A percentile compares a stretch with the other conserved stretches of the same genome.
Conservation (phyloP, 106 monocot genomes). For the Alisma plantagoaquatica region DNA sequence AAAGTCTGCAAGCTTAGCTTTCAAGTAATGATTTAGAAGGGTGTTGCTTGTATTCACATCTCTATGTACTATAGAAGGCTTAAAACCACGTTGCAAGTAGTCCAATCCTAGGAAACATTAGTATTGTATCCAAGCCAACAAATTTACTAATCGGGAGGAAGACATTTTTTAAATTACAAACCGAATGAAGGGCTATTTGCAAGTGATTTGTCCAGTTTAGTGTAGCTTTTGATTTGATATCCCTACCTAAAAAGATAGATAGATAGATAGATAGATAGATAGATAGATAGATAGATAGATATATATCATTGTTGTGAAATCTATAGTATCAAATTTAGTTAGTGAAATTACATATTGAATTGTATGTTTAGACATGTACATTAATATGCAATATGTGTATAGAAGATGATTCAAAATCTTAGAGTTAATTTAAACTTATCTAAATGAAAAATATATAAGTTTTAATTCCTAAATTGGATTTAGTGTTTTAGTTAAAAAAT, state of each 20-base stretch:
- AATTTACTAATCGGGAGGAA: not conserved
- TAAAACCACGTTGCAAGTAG: slow-evolving; percentile 11
- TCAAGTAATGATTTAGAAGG: slow-evolving; percentile 10
- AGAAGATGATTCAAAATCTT: not conserved
- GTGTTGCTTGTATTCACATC: slow-evolving; percentile 17
- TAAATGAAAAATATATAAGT: too few species aligned
- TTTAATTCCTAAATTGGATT: too few species aligned
- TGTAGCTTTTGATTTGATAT: not conserved
- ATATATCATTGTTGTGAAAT: not conserved
- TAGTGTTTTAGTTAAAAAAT: too few species aligned
- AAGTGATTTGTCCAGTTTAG: slow-evolving; percentile 5
- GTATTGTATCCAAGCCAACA: not conserved
- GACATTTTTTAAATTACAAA: not conserved
- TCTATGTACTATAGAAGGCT: slow-evolving; percentile 16
- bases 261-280: not conserved
- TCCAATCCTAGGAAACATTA: slow-evolving; percentile 5
- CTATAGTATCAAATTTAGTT: too few species aligned
- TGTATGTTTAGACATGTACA: not conserved
- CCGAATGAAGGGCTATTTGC: slow-evolving; percentile 12
- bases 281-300: too few species aligned
- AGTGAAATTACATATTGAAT: too few species aligned
- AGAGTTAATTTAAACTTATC: not conserved
- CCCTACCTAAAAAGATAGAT: not conserved
- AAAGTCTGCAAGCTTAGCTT: slow-evolving; percentile 14
- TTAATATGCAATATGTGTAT: not conserved